These are phyloP conservation scores for Stevia rebaudiana DNA, from an alignment of 140 eudicot genomes.

Conservation along the genomic window DNA sequence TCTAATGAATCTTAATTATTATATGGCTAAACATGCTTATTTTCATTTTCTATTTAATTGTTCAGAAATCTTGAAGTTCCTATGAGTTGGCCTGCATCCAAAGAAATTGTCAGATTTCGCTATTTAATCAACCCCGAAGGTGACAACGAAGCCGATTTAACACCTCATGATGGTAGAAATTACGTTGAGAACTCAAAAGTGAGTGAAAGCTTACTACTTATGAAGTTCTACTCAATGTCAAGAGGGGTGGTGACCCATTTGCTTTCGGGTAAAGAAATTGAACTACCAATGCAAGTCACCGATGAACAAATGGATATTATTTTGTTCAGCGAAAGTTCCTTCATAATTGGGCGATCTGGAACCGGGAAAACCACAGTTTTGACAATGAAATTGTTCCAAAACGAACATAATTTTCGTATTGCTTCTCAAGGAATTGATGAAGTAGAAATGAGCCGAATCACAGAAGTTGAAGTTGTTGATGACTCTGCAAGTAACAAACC, in stretches of 20 bases:
- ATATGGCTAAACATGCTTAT: not conserved
- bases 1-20: not conserved
- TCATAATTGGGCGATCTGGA: conserved; percentile 76
- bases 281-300: conserved; percentile 67
- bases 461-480: not conserved
- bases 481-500: conserved; percentile 15
- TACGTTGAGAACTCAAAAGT: conserved; percentile 69
- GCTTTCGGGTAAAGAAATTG: conserved; percentile 51
- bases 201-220: conserved; percentile 61
- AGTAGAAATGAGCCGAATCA: not conserved
- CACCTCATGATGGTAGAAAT: conserved; percentile 29
- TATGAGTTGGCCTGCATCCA: conserved; percentile 39
- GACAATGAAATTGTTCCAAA: conserved; percentile 62
- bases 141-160: conserved; percentile 4
- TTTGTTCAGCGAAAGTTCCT: conserved; percentile 39
- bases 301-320: conserved; percentile 65
- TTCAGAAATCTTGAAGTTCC: conserved; percentile 66
- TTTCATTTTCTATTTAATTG: not conserved
- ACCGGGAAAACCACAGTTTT: conserved; percentile 83
- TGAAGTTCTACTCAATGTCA: conserved; percentile 75
- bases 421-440: conserved; percentile 39
- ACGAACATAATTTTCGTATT: conserved; percentile 36
- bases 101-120: conserved; percentile 36
- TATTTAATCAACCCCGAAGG: conserved; percentile 10
- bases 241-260: conserved; percentile 48